These are phyloP conservation scores for Passiflora organensis DNA, from an alignment of 345 rosid species.

Conservation along the genomic window DNA sequence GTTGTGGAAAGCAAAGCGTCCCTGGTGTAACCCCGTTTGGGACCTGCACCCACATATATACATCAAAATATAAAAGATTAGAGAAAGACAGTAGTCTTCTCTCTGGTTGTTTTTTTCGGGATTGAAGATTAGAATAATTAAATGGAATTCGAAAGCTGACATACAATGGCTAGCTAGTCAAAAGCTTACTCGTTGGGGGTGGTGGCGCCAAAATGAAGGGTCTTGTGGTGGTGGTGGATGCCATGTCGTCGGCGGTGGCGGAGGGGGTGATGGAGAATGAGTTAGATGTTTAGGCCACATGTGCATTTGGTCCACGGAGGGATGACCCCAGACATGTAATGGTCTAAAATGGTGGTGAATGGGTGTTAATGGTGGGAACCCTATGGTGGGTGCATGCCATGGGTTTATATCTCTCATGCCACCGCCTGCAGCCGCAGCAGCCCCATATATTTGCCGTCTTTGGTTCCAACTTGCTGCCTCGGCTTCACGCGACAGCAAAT, in stretches of 20 bases:
- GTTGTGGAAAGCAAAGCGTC: slow-evolving; percentile 53
- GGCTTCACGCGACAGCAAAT: slow-evolving; percentile 74
- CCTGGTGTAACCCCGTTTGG: slow-evolving; percentile 26
- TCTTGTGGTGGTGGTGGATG: slow-evolving; percentile 26
- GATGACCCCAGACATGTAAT: slow-evolving; percentile 89
- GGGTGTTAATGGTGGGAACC: slow-evolving; percentile 56
- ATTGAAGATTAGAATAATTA: too few species aligned
- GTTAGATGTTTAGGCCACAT: slow-evolving; percentile 69
- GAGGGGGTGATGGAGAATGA: slow-evolving; percentile 28
- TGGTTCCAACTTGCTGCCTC: slow-evolving; percentile 82
- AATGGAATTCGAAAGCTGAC: too few species aligned
- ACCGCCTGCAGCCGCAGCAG: slow-evolving; percentile 26
- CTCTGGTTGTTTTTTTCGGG: too few species aligned
- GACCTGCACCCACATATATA: slow-evolving; percentile 21
- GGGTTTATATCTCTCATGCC: slow-evolving; percentile 42
- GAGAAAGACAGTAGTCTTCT: too few species aligned
- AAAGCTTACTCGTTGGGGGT: slow-evolving; percentile 13
- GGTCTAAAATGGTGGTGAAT: slow-evolving; percentile 58
- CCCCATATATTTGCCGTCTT: slow-evolving; percentile 55
- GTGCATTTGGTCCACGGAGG: slow-evolving; percentile 43
- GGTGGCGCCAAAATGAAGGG: slow-evolving; percentile 59
- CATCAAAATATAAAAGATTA: not conserved
- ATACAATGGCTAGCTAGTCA: too few species aligned
- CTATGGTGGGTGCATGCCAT: slow-evolving; percentile 64
- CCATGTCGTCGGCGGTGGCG: slow-evolving; percentile 39